Evolutionary conservation across 139 green algal genomes (phyloP).

Genomic region (Tetraselmis striata): DNA sequence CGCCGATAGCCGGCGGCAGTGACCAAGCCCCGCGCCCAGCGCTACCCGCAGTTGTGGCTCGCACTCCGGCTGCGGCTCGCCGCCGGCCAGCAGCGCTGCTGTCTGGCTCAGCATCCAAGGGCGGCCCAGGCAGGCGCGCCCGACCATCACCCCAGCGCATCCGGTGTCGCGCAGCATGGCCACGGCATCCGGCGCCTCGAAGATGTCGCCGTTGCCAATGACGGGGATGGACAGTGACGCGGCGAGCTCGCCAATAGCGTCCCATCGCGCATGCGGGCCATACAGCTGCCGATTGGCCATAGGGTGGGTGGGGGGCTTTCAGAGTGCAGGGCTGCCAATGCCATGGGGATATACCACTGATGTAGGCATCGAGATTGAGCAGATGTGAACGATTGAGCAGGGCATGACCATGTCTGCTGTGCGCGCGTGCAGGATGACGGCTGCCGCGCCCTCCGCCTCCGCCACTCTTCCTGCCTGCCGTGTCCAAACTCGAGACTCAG

Average conservation of each 20-base stretch:
- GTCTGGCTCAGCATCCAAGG: conserved; percentile 34
- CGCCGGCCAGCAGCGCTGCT: conserved; percentile 9
- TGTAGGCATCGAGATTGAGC: too few species aligned
- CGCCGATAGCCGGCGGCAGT: neutral
- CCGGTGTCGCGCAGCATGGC: conserved; percentile 32
- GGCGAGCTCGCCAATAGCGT: conserved; percentile 33
- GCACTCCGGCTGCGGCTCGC: neutral
- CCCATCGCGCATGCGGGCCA: conserved; percentile 30
- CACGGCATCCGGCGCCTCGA: conserved; percentile 33
- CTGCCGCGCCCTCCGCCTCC: conserved; percentile 37
- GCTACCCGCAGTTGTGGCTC: neutral
- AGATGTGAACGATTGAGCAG: too few species aligned
- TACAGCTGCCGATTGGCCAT: conserved; percentile 44
- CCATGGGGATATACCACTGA: too few species aligned
- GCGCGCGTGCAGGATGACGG: conserved; percentile 39
- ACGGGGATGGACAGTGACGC: conserved; percentile 30
- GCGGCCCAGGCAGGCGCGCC: conserved; percentile 30
- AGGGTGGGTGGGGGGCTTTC: too few species aligned
- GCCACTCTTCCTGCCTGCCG: conserved; percentile 30
- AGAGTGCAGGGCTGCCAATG: too few species aligned
- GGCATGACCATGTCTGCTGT: conserved; percentile 29
- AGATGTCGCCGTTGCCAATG: conserved; percentile 50
- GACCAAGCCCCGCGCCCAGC: neutral
- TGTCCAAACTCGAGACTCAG: too few species aligned
- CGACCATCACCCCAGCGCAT: conserved; percentile 40